Evolutionary conservation across 768 basidiomycete species (phyloP), one percentile per base, ranked within the genome.

Genomic region (Collybiopsis confluens): DNA sequence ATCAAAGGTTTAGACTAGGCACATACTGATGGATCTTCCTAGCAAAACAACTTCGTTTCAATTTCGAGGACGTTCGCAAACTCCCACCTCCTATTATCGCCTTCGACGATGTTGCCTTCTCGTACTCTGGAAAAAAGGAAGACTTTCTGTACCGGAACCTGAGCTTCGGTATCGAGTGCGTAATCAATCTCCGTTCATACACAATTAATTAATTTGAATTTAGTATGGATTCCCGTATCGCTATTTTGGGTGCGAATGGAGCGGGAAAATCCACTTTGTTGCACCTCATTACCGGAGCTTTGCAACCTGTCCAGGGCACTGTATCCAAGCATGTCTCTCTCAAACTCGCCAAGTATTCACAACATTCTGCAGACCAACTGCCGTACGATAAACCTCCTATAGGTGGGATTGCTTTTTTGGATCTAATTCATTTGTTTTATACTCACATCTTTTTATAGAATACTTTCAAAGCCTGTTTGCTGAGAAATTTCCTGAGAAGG

Each of bases 41-140:
- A 48, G 47, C 80, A 33, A 84, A 81, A 61, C 82, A 82, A 15
- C 77, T 99, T 30, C 77, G 83, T 65, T 99, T 98, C 82, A 87
- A 96, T 80, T 99, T 98, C 63, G 96, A 98, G 70, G 93, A 96
- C 62, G 83, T 98, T 58, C 78, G 80, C 62, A 94, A 87, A 70
- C 83, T 99, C 7, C 96, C 96, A 1, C 96, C 96, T 38, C 96
- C 96, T 46, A 98, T 97, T 69, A 90, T 98, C 62, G 97, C 96
- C 10, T 98, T 99, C 72, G 83, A 89, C 72, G 79, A 87, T 38
- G 94, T 96, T 58, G 95, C 94, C 0, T 99, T 98, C 76, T 82
- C 92, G 1, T 99, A 99, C 73, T 92, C 91, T 2, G 92, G 97
- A 38, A 85, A 84, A 75, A 86, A 83, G 68, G 70, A 85, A 67